These are phyloP conservation scores for Aphanocladium album DNA, from an alignment of 2,329 filamentous ascomycete genomes.

Conservation along the genomic window DNA sequence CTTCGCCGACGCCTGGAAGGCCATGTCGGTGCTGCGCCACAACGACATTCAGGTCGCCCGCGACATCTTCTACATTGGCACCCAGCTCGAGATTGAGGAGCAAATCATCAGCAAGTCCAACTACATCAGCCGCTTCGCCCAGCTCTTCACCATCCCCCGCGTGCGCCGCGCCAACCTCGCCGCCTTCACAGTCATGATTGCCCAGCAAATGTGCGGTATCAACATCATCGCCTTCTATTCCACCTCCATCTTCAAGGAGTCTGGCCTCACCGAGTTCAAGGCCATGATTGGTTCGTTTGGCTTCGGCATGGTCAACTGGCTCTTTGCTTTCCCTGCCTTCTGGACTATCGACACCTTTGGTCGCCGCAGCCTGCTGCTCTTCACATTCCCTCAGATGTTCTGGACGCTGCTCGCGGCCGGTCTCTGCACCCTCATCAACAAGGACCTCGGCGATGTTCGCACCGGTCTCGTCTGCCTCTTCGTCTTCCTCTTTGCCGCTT, in stretches of 20 bases:
- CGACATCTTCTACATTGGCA: constrained; percentile 62
- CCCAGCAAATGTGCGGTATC: constrained; percentile 65
- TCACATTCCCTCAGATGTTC: constrained; percentile 39
- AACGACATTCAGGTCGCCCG: constrained; percentile 53
- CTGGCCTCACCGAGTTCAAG: constrained; percentile 50
- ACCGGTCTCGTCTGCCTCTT: constrained; percentile 49
- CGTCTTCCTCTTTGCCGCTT: constrained; percentile 50
- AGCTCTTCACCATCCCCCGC: constrained; percentile 65
- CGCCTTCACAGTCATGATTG: constrained; percentile 75
- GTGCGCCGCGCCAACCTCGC: constrained; percentile 71
- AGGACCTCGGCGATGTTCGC: constrained; percentile 28
- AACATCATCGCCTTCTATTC: constrained; percentile 77
- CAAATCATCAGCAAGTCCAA: constrained; percentile 45
- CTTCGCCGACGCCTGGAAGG: constrained; percentile 55
- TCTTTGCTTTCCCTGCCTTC: constrained; percentile 54
- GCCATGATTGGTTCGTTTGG: constrained; percentile 55
- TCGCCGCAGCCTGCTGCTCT: constrained; percentile 44
- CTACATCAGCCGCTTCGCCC: constrained; percentile 56
- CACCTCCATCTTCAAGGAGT: constrained; percentile 54
- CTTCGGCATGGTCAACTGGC: constrained; percentile 53
- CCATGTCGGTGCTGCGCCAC: constrained; percentile 48
- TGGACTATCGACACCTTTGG: constrained; percentile 57
- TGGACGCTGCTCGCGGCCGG: constrained; percentile 38
- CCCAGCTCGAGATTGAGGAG: constrained; percentile 57
- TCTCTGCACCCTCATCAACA: constrained; percentile 49